A percentile compares a stretch with the other conserved stretches of the same genome.
phyloP scores from a whole-genome alignment of 78 protist species.

The Protostelium mycophagum region DNA sequence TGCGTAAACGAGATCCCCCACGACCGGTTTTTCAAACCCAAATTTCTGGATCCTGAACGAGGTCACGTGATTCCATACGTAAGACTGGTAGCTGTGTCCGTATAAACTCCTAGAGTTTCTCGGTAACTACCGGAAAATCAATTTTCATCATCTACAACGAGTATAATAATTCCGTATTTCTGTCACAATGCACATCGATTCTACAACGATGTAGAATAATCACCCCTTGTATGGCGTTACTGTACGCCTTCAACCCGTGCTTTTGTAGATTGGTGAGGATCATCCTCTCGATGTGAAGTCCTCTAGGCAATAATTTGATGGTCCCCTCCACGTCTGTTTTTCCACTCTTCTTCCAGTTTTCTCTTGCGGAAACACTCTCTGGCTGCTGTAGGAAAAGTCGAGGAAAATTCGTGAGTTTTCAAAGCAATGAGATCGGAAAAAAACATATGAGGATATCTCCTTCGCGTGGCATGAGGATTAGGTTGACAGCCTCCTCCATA shows the following conservation, averaged over 20 bases:
- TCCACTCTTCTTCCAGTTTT: slow-evolving; percentile 5
- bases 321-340: slow-evolving; percentile 11
- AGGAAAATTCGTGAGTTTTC: background rate
- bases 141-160: too few relatives aligned
- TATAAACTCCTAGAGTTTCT: slow-evolving; percentile 22
- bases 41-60: slow-evolving; percentile 46
- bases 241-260: background rate
- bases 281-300: slow-evolving; percentile 14
- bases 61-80: slow-evolving; percentile 68
- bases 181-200: too few relatives aligned
- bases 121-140: too few relatives aligned
- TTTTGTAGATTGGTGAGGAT: background rate
- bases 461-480: slow-evolving; percentile 45
- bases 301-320: slow-evolving; percentile 29
- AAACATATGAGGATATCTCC: slow-evolving; percentile 13
- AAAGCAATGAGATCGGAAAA: background rate
- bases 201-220: too few relatives aligned
- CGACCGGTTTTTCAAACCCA: slow-evolving; percentile 28
- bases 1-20: slow-evolving; percentile 45
- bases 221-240: background rate
- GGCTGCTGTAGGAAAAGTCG: background rate
- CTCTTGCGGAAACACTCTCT: background rate
- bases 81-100: slow-evolving; percentile 64
- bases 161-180: too few relatives aligned
- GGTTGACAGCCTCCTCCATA: slow-evolving; percentile 32